Percentiles rank a stretch among this genome's conserved stretches.
phyloP scores from a whole-genome alignment of 768 basidiomycete species.

The Paxillus involutus region DNA sequence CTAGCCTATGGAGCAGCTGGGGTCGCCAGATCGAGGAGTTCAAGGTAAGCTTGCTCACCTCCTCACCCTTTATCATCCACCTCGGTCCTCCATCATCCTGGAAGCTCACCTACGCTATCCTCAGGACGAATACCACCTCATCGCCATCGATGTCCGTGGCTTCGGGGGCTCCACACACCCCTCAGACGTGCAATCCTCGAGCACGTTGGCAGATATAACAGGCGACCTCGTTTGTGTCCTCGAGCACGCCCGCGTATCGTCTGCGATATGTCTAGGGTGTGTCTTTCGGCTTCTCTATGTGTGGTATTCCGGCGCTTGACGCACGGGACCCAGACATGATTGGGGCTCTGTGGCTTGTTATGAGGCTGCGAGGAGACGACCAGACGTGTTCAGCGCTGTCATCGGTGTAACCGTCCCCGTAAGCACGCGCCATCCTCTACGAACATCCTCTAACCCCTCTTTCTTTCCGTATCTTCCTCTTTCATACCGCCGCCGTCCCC shows the following conservation, averaged over 20 bases:
- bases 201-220: constrained; percentile 59
- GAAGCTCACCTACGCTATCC: neutral
- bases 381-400: constrained; percentile 61
- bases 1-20: constrained; percentile 76
- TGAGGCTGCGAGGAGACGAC: constrained; percentile 66
- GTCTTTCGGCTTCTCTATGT: constrained; percentile 4
- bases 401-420: constrained; percentile 64
- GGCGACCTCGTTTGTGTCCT: constrained; percentile 66
- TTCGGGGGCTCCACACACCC: constrained; percentile 71
- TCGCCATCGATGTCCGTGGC: constrained; percentile 66
- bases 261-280: constrained; percentile 65
- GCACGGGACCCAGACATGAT: constrained; percentile 53
- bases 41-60: constrained; percentile 36
- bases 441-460: too few relatives aligned
- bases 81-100: neutral
- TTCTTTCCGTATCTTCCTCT: too few relatives aligned
- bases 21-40: constrained; percentile 68
- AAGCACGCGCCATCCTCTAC: constrained; percentile 11
- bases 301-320: neutral
- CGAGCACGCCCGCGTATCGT: constrained; percentile 44
- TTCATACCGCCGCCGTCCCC: too few relatives aligned
- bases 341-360: constrained; percentile 73
- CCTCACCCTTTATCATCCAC: too few relatives aligned
- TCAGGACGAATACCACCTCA: constrained; percentile 59
- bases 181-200: constrained; percentile 57